Percentiles rank a stretch among this genome's conserved stretches.
Conservation (phyloP, 2,329 filamentous ascomycete genomes). For the Cladosporium sp. region DNA sequence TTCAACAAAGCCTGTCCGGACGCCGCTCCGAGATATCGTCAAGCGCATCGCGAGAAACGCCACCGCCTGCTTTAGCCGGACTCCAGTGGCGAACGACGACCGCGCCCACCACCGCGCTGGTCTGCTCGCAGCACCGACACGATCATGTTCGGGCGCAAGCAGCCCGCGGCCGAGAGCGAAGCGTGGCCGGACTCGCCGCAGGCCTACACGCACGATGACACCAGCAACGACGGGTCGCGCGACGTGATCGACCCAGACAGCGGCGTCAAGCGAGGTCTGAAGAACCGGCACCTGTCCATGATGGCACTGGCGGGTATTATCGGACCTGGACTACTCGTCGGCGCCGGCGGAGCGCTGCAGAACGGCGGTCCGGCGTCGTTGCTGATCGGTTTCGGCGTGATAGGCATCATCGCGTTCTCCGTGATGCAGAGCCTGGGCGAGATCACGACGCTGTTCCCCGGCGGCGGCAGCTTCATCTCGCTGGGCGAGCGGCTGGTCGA, state of each 20-base stretch:
- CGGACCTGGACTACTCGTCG: conserved; percentile 62
- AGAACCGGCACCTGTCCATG: conserved; percentile 62
- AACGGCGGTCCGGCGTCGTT: conserved; percentile 65
- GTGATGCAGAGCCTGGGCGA: conserved; percentile 72
- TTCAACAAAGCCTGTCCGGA: neutral
- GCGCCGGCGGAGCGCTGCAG: conserved; percentile 61
- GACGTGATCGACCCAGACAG: conserved; percentile 39
- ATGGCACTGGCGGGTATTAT: conserved; percentile 46
- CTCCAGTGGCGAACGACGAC: neutral
- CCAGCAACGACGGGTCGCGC: neutral
- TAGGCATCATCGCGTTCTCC: conserved; percentile 60
- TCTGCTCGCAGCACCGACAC: neutral
- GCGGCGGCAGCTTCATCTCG: conserved; percentile 64
- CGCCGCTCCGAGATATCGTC: neutral
- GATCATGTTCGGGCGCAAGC: conserved; percentile 6
- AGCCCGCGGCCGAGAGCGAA: conserved; percentile 1
- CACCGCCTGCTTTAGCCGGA: neutral
- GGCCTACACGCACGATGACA: neutral
- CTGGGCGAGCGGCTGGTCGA: conserved; percentile 66
- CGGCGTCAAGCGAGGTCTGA: conserved; percentile 63
- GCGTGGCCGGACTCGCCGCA: conserved; percentile 7
- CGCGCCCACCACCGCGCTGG: neutral
- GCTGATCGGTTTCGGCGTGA: conserved; percentile 66
- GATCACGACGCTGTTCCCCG: conserved; percentile 66
- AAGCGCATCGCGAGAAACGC: neutral